A percentile compares a stretch with the other conserved stretches of the same genome.
These are phyloP conservation scores for Fusarium dimerum DNA, from an alignment of 2,329 filamentous ascomycete genomes.

Conservation along the genomic window DNA sequence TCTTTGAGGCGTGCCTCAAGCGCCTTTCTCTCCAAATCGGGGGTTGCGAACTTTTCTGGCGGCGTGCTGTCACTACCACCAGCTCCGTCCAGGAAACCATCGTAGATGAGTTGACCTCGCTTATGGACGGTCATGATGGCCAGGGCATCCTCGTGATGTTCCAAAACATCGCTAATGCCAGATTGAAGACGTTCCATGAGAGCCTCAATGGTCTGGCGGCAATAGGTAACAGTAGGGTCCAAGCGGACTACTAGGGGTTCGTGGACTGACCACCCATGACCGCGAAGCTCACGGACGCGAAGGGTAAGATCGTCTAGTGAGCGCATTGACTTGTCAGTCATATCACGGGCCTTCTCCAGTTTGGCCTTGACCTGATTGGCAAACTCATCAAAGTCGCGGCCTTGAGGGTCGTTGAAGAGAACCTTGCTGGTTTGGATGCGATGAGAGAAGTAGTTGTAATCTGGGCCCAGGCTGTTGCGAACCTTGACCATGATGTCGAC, in stretches of 20 bases:
- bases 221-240: conserved; percentile 43
- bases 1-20: conserved; percentile 44
- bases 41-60: conserved; percentile 33
- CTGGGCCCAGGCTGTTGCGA: conserved; percentile 51
- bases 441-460: conserved; percentile 46
- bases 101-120: conserved; percentile 50
- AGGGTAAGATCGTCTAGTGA: conserved; percentile 51
- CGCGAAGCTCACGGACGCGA: conserved; percentile 47
- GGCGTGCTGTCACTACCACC: conserved; percentile 36
- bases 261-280: conserved; percentile 46
- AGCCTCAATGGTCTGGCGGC: conserved; percentile 47
- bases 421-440: conserved; percentile 44
- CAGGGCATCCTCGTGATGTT: conserved; percentile 47
- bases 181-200: conserved; percentile 53
- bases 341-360: conserved; percentile 40
- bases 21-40: conserved; percentile 39
- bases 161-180: conserved; percentile 50
- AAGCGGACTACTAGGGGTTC: conserved; percentile 49
- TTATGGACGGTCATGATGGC: conserved; percentile 50
- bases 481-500: conserved; percentile 48
- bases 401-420: conserved; percentile 46
- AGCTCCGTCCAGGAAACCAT: conserved; percentile 30
- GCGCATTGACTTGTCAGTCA: conserved; percentile 43
- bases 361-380: conserved; percentile 39
- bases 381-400: conserved; percentile 47